Evolutionary conservation across 2,329 filamentous ascomycete genomes (phyloP), one percentile per base, ranked within the genome.

Genomic region (Aspergillus ruber): DNA sequence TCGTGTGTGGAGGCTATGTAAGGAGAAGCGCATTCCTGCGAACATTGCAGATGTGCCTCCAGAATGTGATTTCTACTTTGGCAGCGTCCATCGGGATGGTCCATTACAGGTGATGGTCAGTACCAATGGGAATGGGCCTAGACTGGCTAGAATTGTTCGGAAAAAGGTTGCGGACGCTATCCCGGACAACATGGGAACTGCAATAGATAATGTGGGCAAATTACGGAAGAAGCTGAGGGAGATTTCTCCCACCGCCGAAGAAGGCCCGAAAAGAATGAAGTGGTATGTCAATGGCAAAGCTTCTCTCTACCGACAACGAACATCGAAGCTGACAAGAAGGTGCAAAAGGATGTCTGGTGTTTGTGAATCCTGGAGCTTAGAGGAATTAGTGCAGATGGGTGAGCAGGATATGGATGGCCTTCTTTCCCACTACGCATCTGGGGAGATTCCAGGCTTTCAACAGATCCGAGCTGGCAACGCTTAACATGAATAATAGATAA

Each of bases 61-160:
- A 0, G 93, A 98, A 68, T 98, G 93, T 70, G 93, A 98, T 64
- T 98, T 98, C 66, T 98, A 96, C 76, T 98, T 98, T 72, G 93
- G 93, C 53, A 93, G 87, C 65, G 85, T 96, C 35, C 88, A 98
- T 71, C 85, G 93, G 44, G 93, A 98, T 66, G 93, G 93, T 0
- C 93, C 93, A 5, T 71, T 98, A 51, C 93, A 98, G 74, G 85
- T 98, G 61, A 98, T 98, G 93, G 91, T 98, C 58, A 94, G 88
- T 73, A 98, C 93, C 32, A 98, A 97, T 66, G 93, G 93, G 45
- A 96, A 95, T 65, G 93, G 93, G 0, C 93, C 93, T 0, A 84
- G 91, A 64, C 73, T 98, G 54, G 93, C 93, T 8, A 91, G 88
- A 56, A 84, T 90, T 42, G 86, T 98, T 44, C 77, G 91, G 46